Evolutionary conservation across 1,139 yeast genomes (phyloP), one percentile per base, ranked within the genome.

Genomic region (Yamadazyma dushanensis): DNA sequence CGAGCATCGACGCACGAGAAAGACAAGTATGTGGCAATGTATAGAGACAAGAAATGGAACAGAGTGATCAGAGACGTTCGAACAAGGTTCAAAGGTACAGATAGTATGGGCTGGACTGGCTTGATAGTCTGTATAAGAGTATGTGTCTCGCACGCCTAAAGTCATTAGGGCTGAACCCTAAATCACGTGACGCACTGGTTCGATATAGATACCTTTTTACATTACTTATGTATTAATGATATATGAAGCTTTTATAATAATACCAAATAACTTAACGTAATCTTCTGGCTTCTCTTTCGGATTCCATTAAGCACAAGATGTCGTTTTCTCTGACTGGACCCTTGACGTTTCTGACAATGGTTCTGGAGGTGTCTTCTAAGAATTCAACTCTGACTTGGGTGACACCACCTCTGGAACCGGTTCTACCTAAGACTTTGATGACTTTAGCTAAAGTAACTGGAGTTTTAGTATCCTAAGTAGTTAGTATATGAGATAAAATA

Each of bases 391-490:
- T 90, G 73, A 92, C 97, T 78, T 92, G 98, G 76, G 97, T 92
- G 76, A 92, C 98, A 84, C 97, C 97, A 84, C 98, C 98, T 81
- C 97, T 90, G 70, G 97, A 90, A 70, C 97, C 97, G 83, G 97
- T 90, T 80, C 97, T 89, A 73, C 97, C 97, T 75, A 92, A 83
- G 74, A 92, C 97, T 82, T 92, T 92, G 78, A 87, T 89, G 70
- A 92, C 97, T 81, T 89, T 90, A 73, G 97, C 98, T 76, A 92
- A 87, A 78, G 96, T 92, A 66, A 90, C 97, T 73, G 96, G 96
- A 74, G 92, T 83, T 75, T 84, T 84, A 67, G 88, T 74, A 73
- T 83, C 92, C 90, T 47, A 40, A 23, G 18, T 32, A 11, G 51
- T 47, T 47, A 47, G 51, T 47, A 47, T 16, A 5, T 15, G 27